Evolutionary conservation across 1,284 basidiomycete genomes (phyloP), one percentile per base, ranked within the genome.

Genomic region (Cryptococcus jaspeensis): DNA sequence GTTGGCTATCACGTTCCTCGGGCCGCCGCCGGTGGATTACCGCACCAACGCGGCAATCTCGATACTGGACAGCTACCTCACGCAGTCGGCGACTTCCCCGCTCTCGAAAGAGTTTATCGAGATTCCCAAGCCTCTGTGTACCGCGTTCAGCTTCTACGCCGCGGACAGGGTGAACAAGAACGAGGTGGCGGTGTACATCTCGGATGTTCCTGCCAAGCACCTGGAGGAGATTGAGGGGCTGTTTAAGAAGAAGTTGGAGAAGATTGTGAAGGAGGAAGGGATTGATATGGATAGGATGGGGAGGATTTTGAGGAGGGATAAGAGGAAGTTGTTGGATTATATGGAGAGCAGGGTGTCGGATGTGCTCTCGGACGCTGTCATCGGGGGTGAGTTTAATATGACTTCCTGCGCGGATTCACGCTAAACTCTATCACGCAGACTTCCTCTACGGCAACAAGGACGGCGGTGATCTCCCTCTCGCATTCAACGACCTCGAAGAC

Each of bases 21-120:
- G 95, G 2, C 90, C 89, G 36, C 73, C 85, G 46, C 85, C 85
- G 15, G 85, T 84, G 55, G 84, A 88, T 59, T 91, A 88, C 72
- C 73, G 93, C 54, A 85, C 88, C 64, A 83, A 86, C 62, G 88
- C 89, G 79, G 94, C 92, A 7, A 76, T 98, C 59, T 90, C 93
- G 63, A 81, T 97, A 40, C 80, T 99, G 20, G 83, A 84, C n/a
- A 85, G 84, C 18, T 99, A 99, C 73, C 81, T 99, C 40, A 93
- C 92, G 46, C 90, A 91, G 44, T 90, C 90, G 11, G 81, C 93
- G 1, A 89, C 91, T 25, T 88, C 92, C 13, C 93, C 94, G 18
- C 79, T 99, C 55, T 92, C 90, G 71, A 94, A 94, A 77, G 90
- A 92, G 71, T 97, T 89, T 64, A 84, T 98, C 50, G 96, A 99